Conservation (phyloP, 2,329 filamentous ascomycete genomes). For the Colletotrichum horii region DNA sequence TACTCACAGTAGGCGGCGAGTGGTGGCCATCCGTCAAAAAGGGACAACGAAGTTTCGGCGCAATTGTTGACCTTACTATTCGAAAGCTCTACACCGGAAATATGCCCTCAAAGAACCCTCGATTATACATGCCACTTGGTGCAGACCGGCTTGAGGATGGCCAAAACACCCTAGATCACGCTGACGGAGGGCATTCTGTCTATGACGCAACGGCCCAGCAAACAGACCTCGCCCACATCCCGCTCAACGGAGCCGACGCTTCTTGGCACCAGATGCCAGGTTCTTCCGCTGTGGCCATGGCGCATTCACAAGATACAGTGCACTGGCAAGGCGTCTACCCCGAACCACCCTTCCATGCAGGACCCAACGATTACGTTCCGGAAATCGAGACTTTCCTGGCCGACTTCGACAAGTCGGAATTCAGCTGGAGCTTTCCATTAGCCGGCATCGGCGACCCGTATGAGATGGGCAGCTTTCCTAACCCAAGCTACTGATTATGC, state of each 20-base stretch:
- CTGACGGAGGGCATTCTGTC: not conserved
- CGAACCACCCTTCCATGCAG: not conserved
- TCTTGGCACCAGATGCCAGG: slow-evolving; percentile 1
- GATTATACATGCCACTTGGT: not conserved
- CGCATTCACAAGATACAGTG: not conserved
- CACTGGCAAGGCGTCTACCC: slow-evolving; percentile 9
- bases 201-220: not conserved
- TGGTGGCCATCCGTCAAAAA: slow-evolving; percentile 43
- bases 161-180: not conserved
- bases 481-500: not conserved
- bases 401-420: slow-evolving; percentile 19
- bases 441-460: not conserved
- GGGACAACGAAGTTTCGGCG: slow-evolving; percentile 34
- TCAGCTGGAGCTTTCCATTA: slow-evolving; percentile 21
- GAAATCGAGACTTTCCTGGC: slow-evolving; percentile 19
- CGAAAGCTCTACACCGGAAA: slow-evolving; percentile 19
- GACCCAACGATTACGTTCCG: not conserved
- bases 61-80: slow-evolving; percentile 31
- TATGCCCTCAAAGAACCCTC: slow-evolving; percentile 10
- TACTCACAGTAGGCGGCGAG: slow-evolving; percentile 42
- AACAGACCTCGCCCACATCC: not conserved
- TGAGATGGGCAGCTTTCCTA: not conserved
- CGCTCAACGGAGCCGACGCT: not conserved
- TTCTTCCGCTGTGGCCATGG: not conserved
- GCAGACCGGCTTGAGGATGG: not conserved